phyloP scores from a whole-genome alignment of 768 basidiomycete genomes.

The Termitomyces sp. region DNA sequence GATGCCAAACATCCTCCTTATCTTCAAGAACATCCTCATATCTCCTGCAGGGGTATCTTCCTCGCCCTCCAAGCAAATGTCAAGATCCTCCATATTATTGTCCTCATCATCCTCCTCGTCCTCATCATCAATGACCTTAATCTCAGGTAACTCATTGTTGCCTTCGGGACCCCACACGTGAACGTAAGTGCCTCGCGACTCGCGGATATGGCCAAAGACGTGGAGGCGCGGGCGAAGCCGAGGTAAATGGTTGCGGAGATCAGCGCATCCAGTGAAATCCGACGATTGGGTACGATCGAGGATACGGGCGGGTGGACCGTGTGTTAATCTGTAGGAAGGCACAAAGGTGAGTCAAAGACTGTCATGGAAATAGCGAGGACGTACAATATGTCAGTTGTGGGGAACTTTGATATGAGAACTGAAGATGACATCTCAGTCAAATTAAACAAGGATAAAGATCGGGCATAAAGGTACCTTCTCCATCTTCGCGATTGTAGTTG shows the following conservation, averaged over 20 bases:
- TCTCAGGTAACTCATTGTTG: background rate
- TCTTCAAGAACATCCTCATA: too few species aligned
- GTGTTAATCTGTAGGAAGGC: background rate
- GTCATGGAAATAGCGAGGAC: constrained; percentile 14
- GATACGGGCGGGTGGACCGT: constrained; percentile 21
- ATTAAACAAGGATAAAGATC: background rate
- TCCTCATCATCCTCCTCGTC: background rate
- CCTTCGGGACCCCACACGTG: constrained; percentile 28
- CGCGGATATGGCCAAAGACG: constrained; percentile 69
- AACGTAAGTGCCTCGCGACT: constrained; percentile 47
- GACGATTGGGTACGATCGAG: constrained; percentile 42
- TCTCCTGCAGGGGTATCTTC: background rate
- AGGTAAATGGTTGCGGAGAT: constrained; percentile 37
- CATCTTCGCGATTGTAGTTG: background rate
- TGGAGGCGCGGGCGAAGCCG: constrained; percentile 40
- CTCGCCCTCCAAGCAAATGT: background rate
- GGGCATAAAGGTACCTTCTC: background rate
- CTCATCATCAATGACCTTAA: background rate
- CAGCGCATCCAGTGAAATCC: constrained; percentile 43
- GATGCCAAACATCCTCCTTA: background rate
- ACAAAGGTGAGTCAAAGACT: background rate
- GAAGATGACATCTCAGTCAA: background rate
- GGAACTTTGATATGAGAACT: background rate
- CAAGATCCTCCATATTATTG: background rate
- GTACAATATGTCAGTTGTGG: constrained; percentile 15